A percentile compares a stretch with the other conserved stretches of the same genome.
These are phyloP conservation scores for Penicillium glabrum DNA, from an alignment of 2,329 filamentous ascomycete species.

Conservation along the genomic window DNA sequence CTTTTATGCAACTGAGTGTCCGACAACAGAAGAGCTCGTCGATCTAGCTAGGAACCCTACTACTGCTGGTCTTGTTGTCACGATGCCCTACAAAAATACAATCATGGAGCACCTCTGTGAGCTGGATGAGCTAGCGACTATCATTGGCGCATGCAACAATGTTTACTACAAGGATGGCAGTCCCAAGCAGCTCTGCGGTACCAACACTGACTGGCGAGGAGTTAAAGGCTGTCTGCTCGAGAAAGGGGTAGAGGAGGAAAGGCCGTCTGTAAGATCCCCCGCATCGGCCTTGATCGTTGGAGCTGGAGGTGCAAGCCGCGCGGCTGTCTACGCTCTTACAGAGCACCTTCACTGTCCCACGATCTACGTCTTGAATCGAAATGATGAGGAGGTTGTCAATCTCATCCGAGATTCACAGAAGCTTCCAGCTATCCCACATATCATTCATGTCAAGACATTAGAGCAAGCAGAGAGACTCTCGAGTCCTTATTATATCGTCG, in stretches of 20 bases:
- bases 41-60: constrained; percentile 7
- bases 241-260: constrained; percentile 7
- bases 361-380: constrained; percentile 16
- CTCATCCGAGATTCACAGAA: constrained; percentile 11
- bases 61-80: constrained; percentile 15
- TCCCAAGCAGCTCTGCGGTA: constrained; percentile 9
- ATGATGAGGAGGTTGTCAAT: constrained; percentile 31
- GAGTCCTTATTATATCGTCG: constrained; percentile 38
- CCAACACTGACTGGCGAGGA: constrained; percentile 19
- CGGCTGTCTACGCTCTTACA: constrained; percentile 15
- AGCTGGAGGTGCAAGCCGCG: constrained; percentile 18
- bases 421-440: constrained; percentile 7
- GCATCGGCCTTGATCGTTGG: constrained; percentile 14
- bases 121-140: constrained; percentile 4
- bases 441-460: constrained; percentile 11
- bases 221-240: constrained; percentile 16
- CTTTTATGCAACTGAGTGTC: constrained; percentile 15
- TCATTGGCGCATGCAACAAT: constrained; percentile 19
- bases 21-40: constrained; percentile 9
- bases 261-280: constrained; percentile 6
- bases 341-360: constrained; percentile 10
- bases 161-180: constrained; percentile 10
- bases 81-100: constrained; percentile 18
- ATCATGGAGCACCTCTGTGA: constrained; percentile 14
- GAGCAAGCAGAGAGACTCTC: constrained; percentile 5